Conservation (phyloP, 2,329 filamentous ascomycete genomes). For the Thielaviopsis musarum region DNA sequence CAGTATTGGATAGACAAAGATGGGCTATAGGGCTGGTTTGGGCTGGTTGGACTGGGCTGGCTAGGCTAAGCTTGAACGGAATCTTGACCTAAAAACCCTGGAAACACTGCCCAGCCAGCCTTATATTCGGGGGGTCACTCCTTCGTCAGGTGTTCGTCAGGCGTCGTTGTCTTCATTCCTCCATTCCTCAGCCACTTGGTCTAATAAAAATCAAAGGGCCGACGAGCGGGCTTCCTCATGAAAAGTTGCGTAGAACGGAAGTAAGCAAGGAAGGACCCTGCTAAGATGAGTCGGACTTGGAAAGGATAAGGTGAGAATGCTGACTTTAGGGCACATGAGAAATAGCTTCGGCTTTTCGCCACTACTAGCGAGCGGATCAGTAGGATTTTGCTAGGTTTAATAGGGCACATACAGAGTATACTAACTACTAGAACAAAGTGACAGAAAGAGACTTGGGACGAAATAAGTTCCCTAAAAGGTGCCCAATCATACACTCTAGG, state of each 20-base stretch:
- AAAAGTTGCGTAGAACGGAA: background rate
- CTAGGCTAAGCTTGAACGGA: too few species aligned
- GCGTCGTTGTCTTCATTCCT: too few species aligned
- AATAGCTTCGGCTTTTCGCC: background rate
- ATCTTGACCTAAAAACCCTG: too few species aligned
- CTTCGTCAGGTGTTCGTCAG: too few species aligned
- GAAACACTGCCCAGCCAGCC: too few species aligned
- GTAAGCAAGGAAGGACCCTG: background rate
- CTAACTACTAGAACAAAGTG: background rate
- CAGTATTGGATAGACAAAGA: too few species aligned
- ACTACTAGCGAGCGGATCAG: background rate
- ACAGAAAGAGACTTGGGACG: background rate
- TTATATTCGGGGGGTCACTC: too few species aligned
- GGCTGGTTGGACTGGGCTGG: too few species aligned
- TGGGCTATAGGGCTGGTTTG: too few species aligned
- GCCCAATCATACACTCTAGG: background rate
- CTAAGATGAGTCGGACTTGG: background rate
- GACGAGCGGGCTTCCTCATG: background rate
- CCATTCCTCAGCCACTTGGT: too few species aligned
- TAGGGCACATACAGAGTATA: too few species aligned
- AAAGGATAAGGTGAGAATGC: background rate
- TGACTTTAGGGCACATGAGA: background rate
- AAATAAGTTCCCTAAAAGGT: background rate
- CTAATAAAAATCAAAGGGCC: background rate
- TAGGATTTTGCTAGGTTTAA: too few species aligned